Evolutionary conservation across 2,329 filamentous ascomycete genomes (phyloP).

Genomic region (Incumbomyces lentus): DNA sequence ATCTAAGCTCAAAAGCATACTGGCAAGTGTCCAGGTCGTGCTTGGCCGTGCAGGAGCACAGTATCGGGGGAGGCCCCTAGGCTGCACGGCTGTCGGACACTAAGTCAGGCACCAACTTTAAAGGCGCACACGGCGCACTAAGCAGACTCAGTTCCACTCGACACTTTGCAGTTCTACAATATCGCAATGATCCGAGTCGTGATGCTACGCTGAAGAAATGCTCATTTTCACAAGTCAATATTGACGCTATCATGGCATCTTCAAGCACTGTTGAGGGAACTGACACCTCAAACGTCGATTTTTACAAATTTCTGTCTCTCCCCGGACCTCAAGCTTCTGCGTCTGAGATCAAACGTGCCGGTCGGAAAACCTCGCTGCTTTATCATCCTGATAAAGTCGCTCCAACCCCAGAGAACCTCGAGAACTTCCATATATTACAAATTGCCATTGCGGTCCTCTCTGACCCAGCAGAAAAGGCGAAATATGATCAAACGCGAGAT

Average conservation of each 20-base stretch:
- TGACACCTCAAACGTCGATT: slow-evolving; percentile 53
- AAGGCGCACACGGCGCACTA: too few species aligned
- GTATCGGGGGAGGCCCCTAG: too few species aligned
- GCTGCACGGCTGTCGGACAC: too few species aligned
- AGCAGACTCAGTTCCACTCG: too few species aligned
- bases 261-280: slow-evolving; percentile 41
- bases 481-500: slow-evolving; percentile 68
- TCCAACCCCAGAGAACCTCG: slow-evolving; percentile 55
- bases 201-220: too few species aligned
- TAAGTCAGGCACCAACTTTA: too few species aligned
- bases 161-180: too few species aligned
- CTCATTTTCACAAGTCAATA: slow-evolving; percentile 10
- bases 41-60: too few species aligned
- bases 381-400: slow-evolving; percentile 90
- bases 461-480: slow-evolving; percentile 57
- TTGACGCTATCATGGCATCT: slow-evolving; percentile 31
- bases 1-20: too few species aligned
- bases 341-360: slow-evolving; percentile 70
- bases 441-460: slow-evolving; percentile 77
- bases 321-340: slow-evolving; percentile 50
- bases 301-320: slow-evolving; percentile 66
- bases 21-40: too few species aligned
- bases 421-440: slow-evolving; percentile 75
- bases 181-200: too few species aligned
- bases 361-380: slow-evolving; percentile 74